These are phyloP conservation scores for Epicoccum sorghinum DNA, from an alignment of 2,329 filamentous ascomycete genomes.

Conservation along the genomic window DNA sequence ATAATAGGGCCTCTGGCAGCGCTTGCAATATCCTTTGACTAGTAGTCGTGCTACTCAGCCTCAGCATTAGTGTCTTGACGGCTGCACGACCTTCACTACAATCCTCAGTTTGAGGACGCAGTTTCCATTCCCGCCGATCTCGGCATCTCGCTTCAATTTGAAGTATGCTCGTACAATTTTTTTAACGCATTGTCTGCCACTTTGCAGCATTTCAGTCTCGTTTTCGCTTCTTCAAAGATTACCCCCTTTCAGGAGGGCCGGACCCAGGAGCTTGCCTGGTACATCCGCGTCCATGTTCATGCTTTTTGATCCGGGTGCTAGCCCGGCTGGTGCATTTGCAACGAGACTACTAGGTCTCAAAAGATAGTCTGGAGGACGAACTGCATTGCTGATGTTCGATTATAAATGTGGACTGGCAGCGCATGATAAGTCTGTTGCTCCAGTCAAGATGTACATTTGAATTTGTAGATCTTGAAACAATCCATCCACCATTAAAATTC, in stretches of 20 bases:
- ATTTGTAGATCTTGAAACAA: slow-evolving; percentile 3
- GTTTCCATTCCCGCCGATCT: background rate
- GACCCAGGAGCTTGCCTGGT: slow-evolving; percentile 29
- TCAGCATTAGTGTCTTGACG: slow-evolving; percentile 27
- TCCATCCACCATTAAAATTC: background rate
- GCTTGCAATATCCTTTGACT: slow-evolving; percentile 46
- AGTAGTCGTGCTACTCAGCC: slow-evolving; percentile 27
- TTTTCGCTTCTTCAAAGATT: slow-evolving; percentile 38
- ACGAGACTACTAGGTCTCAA: slow-evolving; percentile 20
- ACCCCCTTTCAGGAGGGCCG: slow-evolving; percentile 42
- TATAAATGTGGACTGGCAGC: background rate
- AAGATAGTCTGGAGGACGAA: slow-evolving; percentile 19
- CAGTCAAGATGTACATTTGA: background rate
- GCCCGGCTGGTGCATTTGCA: slow-evolving; percentile 27
- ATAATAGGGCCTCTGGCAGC: slow-evolving; percentile 37
- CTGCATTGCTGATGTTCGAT: slow-evolving; percentile 13
- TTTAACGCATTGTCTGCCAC: background rate
- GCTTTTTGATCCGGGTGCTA: slow-evolving; percentile 39
- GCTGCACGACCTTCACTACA: slow-evolving; percentile 9
- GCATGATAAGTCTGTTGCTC: background rate
- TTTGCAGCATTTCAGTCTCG: slow-evolving; percentile 9
- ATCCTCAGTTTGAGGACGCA: slow-evolving; percentile 4
- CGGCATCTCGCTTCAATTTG: slow-evolving; percentile 12
- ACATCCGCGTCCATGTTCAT: slow-evolving; percentile 36
- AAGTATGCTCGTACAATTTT: background rate